Base-by-base conservation (phyloP, 345 rosid species). In the Lagerstroemia speciosa region DNA sequence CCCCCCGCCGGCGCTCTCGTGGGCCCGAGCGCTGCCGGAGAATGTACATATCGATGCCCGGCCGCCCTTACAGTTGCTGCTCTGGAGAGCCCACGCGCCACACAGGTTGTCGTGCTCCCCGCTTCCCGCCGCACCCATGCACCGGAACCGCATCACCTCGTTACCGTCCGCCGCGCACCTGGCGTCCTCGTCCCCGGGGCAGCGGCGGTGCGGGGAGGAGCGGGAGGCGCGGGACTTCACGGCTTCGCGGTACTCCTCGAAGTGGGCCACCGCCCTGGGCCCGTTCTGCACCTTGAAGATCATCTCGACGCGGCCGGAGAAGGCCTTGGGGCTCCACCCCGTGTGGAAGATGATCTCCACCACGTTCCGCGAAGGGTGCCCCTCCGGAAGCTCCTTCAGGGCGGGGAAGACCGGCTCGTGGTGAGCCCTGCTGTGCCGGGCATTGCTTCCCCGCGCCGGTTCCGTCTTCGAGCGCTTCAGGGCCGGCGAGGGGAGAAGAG, bases 301-400 rank as follows among this genome's bases (percentile, higher is more conserved):
- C 91, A 89, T 82, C 79, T 94, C 97, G 65, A 91, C 73, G 78
- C 78, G 83, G 73, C 96, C 99, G 60, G 88, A 33, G 69, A 94
- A 94, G 14, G 87, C 74, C 46, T 80, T 86, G 60, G 86, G 88
- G 34, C 88, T 82, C 99, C 99, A 94, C 52, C 99, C 88, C 30
- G 99, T 86, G 69, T 88, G 96, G 71, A 94, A 94, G 34, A 94
- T 94, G 52, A 94, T 94, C 79, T 94, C 96, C 66, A 94, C 96
- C 31, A 94, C 99, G 57, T 94, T 94, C 29, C 99, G 84, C 0
- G 96, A 91, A 67, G 91, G 95, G 70, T 94, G 97, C 22, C 97
- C 99, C 46, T 83, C 88, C 17, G 87, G 81, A 0, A 94, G 87
- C 81, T 94, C 96, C 27, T 85, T 86, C 22, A 93, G 77, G 0